phyloP scores from a whole-genome alignment of 2,329 filamentous ascomycete species.

The Neofusicoccum umdonicola region DNA sequence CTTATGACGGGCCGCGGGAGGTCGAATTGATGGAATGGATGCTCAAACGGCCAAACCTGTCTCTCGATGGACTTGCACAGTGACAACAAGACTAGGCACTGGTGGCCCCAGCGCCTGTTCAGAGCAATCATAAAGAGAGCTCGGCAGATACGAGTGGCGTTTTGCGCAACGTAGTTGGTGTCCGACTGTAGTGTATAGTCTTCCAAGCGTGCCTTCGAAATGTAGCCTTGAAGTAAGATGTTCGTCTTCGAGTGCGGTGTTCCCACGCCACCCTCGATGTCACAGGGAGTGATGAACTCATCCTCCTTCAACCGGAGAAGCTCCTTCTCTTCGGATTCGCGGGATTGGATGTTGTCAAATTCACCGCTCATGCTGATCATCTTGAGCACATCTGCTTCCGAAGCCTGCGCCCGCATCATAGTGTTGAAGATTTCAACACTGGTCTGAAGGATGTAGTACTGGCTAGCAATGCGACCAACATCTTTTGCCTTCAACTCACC shows the following conservation, averaged over 20 bases:
- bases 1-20: constrained; percentile 78
- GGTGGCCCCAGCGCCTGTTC: constrained; percentile 91
- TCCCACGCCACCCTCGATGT: constrained; percentile 67
- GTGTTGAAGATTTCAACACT: constrained; percentile 96
- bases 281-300: constrained; percentile 62
- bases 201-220: constrained; percentile 81
- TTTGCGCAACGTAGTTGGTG: constrained; percentile 91
- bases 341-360: constrained; percentile 93
- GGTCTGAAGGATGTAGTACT: constrained; percentile 91
- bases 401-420: constrained; percentile 82
- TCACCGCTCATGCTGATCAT: constrained; percentile 99
- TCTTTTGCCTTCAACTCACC: constrained; percentile 94
- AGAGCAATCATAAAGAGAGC: constrained; percentile 97
- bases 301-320: constrained; percentile 71
- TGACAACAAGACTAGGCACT: constrained; percentile 86
- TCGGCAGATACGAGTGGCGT: constrained; percentile 89
- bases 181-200: constrained; percentile 94
- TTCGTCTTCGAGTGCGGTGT: constrained; percentile 89
- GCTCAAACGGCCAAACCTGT: constrained; percentile 90
- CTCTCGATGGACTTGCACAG: constrained; percentile 97
- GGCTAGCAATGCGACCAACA: constrained; percentile 92
- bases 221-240: constrained; percentile 89
- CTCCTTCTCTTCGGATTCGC: constrained; percentile 88
- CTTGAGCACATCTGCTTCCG: constrained; percentile 86
- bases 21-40: constrained; percentile 94